Evolutionary conservation across 371 early-diverging fungal genomes (phyloP).

Genomic region (Umbelopsis sp.): DNA sequence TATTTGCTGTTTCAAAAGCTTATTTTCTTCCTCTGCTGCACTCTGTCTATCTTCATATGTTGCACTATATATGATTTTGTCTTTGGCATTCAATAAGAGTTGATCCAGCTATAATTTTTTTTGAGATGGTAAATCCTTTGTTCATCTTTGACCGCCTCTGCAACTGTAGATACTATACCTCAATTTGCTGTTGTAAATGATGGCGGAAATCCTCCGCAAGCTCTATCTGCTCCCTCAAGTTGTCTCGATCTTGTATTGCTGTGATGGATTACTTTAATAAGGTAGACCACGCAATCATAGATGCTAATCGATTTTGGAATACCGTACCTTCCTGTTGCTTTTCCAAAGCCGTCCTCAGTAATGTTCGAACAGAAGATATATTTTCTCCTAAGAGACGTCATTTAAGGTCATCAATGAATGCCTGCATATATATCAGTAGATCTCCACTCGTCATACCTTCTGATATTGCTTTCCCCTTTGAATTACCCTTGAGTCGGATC

Average conservation of each 20-base stretch:
- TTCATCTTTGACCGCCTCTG: neutral
- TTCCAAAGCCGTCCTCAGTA: conserved; percentile 1
- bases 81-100: neutral
- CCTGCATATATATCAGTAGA: no score
- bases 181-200: conserved; percentile 9
- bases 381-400: neutral
- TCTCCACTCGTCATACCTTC: neutral
- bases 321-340: conserved; percentile 9
- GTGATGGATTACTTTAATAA: neutral
- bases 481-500: neutral
- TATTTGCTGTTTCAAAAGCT: neutral
- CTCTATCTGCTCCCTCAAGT: neutral
- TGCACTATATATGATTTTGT: neutral
- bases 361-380: neutral
- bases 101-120: neutral
- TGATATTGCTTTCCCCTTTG: conserved; percentile 3
- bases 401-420: neutral
- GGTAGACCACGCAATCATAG: neutral
- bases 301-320: no score
- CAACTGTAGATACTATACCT: neutral
- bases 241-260: conserved; percentile 14
- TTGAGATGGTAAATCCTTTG: neutral
- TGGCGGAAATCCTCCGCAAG: conserved; percentile 5
- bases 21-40: neutral
- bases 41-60: neutral